Percentiles rank a stretch among this genome's conserved stretches.
Conservation (phyloP, 2,329 filamentous ascomycete genomes). For the Trichoderma afroharzianum region DNA sequence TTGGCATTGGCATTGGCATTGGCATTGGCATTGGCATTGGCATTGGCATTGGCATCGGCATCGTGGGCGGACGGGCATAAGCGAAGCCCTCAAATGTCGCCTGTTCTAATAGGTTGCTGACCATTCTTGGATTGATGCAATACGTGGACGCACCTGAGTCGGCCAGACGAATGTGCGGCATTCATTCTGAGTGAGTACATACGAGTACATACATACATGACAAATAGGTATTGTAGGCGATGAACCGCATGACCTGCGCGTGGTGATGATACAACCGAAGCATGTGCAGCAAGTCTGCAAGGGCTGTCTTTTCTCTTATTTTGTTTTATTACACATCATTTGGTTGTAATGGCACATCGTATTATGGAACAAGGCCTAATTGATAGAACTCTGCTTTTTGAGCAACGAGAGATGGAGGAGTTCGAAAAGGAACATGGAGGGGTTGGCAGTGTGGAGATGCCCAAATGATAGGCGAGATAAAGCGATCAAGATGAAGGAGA, state of each 20-base stretch:
- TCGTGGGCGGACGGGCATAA: not conserved
- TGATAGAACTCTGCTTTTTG: not conserved
- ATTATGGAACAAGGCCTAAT: not conserved
- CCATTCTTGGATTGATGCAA: not conserved
- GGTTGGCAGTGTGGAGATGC: constrained; percentile 1
- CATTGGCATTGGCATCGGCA: not conserved
- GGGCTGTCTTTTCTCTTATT: not conserved
- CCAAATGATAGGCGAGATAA: constrained; percentile 8
- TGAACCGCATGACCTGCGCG: constrained; percentile 13
- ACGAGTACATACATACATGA: not conserved
- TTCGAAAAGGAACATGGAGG: not conserved
- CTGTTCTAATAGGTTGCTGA: not conserved
- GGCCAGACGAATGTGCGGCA: not conserved
- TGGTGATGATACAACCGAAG: not conserved
- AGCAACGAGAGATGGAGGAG: not conserved
- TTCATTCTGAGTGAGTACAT: not conserved
- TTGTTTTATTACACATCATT: not conserved
- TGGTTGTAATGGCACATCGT: not conserved
- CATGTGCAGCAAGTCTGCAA: not conserved
- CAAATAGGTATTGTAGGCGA: not conserved
- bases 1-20: no score
- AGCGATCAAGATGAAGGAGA: not conserved
- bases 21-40: no score
- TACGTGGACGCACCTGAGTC: constrained; percentile 12
- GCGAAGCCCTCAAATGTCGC: not conserved